A percentile compares a stretch with the other conserved stretches of the same genome.
Evolutionary conservation across 257 asterid genomes (phyloP).

Genomic region (Capsicum pubescens): DNA sequence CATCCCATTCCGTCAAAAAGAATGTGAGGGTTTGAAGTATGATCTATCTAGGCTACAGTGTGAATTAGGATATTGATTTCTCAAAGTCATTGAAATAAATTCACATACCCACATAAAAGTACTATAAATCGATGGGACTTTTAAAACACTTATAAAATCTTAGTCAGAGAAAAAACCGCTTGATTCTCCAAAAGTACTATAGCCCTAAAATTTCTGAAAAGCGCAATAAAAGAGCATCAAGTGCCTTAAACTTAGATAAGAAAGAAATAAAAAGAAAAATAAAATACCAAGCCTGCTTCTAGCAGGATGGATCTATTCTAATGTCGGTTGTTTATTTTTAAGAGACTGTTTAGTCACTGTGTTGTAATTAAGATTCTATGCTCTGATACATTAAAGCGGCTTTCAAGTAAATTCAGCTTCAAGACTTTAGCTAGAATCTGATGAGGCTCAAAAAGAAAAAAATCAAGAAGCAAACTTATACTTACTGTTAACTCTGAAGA

Average conservation of each 20-base stretch:
- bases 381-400: not conserved
- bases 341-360: not conserved
- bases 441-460: not conserved
- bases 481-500: conserved; percentile 92
- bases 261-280: not conserved
- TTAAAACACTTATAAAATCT: not conserved
- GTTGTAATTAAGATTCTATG: not conserved
- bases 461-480: conserved; percentile 30
- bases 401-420: conserved; percentile 14
- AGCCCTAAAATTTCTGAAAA: conserved; percentile 14
- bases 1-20: not conserved
- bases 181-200: conserved; percentile 16
- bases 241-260: not conserved
- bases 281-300: conserved; percentile 1
- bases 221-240: not conserved
- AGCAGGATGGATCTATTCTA: conserved; percentile 6
- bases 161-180: not conserved
- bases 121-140: not conserved
- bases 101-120: not conserved
- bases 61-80: conserved; percentile 11
- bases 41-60: not conserved
- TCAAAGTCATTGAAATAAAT: not conserved
- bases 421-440: not conserved
- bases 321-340: not conserved
- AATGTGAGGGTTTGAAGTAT: conserved; percentile 4